Evolutionary conservation across 495 filamentous ascomycete genomes (phyloP).

Genomic region (Talaromyces trachyspermus): DNA sequence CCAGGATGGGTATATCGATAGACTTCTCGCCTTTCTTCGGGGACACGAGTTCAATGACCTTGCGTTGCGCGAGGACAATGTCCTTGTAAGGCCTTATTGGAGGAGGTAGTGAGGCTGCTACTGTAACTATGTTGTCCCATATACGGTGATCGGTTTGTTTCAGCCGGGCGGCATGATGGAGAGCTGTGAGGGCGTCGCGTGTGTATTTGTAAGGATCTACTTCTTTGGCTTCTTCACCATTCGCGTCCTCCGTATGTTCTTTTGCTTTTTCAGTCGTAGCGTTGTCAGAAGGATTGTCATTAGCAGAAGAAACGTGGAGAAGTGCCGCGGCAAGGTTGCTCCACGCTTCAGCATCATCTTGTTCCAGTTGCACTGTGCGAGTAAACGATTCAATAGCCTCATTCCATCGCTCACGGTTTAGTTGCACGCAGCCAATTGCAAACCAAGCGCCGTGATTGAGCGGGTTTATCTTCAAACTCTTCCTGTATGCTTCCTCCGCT

Average conservation of each 20-base stretch:
- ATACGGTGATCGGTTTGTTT: conserved; percentile 82
- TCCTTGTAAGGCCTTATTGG: conserved; percentile 65
- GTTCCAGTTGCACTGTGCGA: conserved; percentile 70
- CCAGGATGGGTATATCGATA: conserved; percentile 66
- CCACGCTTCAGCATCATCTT: conserved; percentile 87
- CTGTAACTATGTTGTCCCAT: conserved; percentile 89
- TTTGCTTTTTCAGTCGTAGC: conserved; percentile 23
- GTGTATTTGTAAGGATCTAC: conserved; percentile 53
- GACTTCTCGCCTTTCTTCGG: conserved; percentile 62
- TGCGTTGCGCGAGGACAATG: conserved; percentile 60
- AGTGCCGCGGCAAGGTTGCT: conserved; percentile 87
- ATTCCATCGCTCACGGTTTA: conserved; percentile 67
- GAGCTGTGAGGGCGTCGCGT: conserved; percentile 68
- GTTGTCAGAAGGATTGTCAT: conserved; percentile 27
- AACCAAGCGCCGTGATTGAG: conserved; percentile 82
- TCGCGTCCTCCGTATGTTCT: conserved; percentile 28
- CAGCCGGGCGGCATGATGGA: conserved; percentile 73
- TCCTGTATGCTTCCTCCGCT: conserved; percentile 69
- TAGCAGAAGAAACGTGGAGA: conserved; percentile 29
- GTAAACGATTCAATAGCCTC: conserved; percentile 84
- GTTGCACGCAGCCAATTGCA: conserved; percentile 76
- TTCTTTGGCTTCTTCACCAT: not conserved
- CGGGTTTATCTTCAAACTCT: conserved; percentile 69
- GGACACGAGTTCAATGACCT: conserved; percentile 68
- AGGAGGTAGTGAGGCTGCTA: conserved; percentile 68